Evolutionary conservation across 2,329 filamentous ascomycete genomes (phyloP).

Genomic region (Bipolaris zeicola): DNA sequence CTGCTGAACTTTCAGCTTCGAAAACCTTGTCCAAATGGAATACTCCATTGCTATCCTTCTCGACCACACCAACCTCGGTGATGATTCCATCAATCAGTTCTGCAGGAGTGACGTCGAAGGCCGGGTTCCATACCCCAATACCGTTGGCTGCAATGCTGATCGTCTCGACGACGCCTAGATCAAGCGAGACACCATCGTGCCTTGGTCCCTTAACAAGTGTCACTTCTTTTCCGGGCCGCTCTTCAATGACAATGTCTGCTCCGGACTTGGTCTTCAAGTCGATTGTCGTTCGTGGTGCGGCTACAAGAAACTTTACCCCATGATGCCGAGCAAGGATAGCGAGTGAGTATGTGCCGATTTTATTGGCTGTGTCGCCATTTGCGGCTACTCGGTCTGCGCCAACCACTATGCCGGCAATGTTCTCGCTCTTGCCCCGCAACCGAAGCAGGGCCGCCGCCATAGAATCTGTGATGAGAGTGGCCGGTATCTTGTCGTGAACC

Average conservation of each 20-base stretch:
- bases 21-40: conserved; percentile 65
- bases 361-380: conserved; percentile 98
- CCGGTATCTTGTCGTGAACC: conserved; percentile 89
- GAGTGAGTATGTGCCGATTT: conserved; percentile 93
- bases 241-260: conserved; percentile 84
- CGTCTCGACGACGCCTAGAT: conserved; percentile 67
- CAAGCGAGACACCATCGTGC: conserved; percentile 66
- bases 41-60: conserved; percentile 71
- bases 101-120: conserved; percentile 92
- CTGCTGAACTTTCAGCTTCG: conserved; percentile 28
- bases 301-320: conserved; percentile 91
- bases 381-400: conserved; percentile 94
- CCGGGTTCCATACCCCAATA: conserved; percentile 93
- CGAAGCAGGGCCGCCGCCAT: conserved; percentile 91
- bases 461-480: conserved; percentile 91
- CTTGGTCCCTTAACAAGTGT: conserved; percentile 82
- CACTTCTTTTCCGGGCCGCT: conserved; percentile 80
- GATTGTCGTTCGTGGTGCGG: conserved; percentile 92
- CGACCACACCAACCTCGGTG: conserved; percentile 86
- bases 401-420: conserved; percentile 86
- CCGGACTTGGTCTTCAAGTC: conserved; percentile 82
- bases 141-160: conserved; percentile 78
- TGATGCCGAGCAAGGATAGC: conserved; percentile 90
- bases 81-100: conserved; percentile 91
- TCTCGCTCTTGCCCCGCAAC: conserved; percentile 62